Evolutionary conservation across 805 yeast species (phyloP).

Genomic region (Yamadazyma laniorum): DNA sequence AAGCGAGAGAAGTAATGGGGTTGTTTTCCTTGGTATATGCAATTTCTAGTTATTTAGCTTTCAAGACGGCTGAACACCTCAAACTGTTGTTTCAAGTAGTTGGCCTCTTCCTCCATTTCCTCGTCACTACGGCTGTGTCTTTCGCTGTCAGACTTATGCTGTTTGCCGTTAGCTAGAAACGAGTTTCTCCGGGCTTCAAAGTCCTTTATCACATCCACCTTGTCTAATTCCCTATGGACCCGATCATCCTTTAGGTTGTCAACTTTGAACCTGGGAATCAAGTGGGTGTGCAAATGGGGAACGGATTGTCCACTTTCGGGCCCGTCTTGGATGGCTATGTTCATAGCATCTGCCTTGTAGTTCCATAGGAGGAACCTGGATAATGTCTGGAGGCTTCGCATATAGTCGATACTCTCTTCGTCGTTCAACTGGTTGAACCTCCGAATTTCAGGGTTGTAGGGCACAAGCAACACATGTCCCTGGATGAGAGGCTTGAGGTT

Average conservation of each 20-base stretch:
- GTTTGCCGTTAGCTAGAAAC: conserved; percentile 33
- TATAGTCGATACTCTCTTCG: conserved; percentile 77
- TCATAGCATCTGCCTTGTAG: conserved; percentile 79
- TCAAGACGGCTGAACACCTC: no score
- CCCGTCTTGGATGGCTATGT: conserved; percentile 95
- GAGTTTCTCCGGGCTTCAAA: conserved; percentile 25
- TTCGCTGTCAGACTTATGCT: conserved; percentile 40
- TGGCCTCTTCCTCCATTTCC: conserved; percentile 73
- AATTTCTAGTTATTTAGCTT: no score
- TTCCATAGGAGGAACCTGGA: conserved; percentile 62
- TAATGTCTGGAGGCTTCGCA: conserved; percentile 68
- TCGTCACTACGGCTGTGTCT: conserved; percentile 58
- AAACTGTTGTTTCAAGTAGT: conserved; percentile 45
- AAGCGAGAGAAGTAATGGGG: no score
- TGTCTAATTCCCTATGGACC: conserved; percentile 65
- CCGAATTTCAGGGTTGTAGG: conserved; percentile 59
- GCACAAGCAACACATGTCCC: conserved; percentile 91
- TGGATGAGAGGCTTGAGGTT: conserved; percentile 90
- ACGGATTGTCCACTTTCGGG: conserved; percentile 95
- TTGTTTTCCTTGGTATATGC: no score
- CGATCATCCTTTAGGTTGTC: conserved; percentile 62
- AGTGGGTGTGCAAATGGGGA: conserved; percentile 91
- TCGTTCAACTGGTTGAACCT: conserved; percentile 66
- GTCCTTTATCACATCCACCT: conserved; percentile 43
- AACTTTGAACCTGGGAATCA: conserved; percentile 75